Evolutionary conservation across 2,329 filamentous ascomycete genomes (phyloP).

Genomic region (Didymella sp.): DNA sequence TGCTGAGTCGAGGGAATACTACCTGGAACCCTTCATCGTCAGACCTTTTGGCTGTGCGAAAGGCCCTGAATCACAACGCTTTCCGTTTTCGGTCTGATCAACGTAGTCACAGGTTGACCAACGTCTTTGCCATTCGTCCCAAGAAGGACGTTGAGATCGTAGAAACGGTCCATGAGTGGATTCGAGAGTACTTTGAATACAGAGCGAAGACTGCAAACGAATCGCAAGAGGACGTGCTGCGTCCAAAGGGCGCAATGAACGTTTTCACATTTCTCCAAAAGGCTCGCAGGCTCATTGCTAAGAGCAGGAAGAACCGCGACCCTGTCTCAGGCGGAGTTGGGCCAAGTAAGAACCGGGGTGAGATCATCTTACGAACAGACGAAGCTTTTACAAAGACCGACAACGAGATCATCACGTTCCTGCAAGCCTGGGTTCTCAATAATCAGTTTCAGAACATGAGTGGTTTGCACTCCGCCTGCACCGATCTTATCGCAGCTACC

Average conservation of each 20-base stretch:
- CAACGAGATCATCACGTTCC: slow-evolving; percentile 67
- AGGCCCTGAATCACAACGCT: slow-evolving; percentile 66
- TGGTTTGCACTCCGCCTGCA: slow-evolving; percentile 66
- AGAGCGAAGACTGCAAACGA: slow-evolving; percentile 42
- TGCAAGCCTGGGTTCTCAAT: slow-evolving; percentile 67
- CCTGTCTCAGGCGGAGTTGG: slow-evolving; percentile 45
- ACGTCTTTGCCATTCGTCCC: slow-evolving; percentile 69
- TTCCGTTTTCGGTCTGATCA: slow-evolving; percentile 65
- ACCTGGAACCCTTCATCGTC: slow-evolving; percentile 47
- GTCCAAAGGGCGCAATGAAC: slow-evolving; percentile 31
- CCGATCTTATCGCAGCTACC: slow-evolving; percentile 68
- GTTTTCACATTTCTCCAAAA: slow-evolving; percentile 53
- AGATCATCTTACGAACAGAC: slow-evolving; percentile 29
- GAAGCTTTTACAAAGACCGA: slow-evolving; percentile 60
- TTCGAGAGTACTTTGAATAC: slow-evolving; percentile 63
- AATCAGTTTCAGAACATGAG: slow-evolving; percentile 49
- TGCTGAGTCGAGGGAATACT: slow-evolving; percentile 43
- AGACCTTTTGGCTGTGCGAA: slow-evolving; percentile 73
- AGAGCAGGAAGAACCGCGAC: slow-evolving; percentile 51
- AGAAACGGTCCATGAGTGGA: slow-evolving; percentile 58
- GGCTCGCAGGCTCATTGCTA: slow-evolving; percentile 48
- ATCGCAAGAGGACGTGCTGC: neutral
- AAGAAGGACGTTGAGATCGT: slow-evolving; percentile 62
- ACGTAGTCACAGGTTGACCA: slow-evolving; percentile 59
- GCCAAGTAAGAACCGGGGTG: slow-evolving; percentile 44